Conservation (phyloP, 2,329 filamentous ascomycete species). For the Clarireedia hainanense region DNA sequence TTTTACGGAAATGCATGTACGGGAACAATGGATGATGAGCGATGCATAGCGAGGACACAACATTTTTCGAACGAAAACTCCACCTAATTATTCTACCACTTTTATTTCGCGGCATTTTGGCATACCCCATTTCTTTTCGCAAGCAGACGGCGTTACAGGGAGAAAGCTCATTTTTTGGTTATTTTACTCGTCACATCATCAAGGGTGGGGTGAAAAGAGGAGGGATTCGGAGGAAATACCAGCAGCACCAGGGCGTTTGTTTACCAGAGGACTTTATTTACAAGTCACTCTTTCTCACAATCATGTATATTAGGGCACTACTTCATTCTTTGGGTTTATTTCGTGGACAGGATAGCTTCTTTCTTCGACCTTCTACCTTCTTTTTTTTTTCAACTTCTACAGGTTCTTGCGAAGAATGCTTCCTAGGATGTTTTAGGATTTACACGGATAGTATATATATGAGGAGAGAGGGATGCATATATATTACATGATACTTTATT, state of each 20-base stretch:
- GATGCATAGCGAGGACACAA: not conserved
- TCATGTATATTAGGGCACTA: not conserved
- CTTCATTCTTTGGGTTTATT: not conserved
- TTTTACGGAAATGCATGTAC: slow-evolving; percentile 2
- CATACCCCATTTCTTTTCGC: not conserved
- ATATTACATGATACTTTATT: not conserved
- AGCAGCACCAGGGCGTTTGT: not conserved
- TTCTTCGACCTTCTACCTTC: too few species aligned
- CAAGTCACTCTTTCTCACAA: not conserved
- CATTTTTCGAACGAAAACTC: not conserved
- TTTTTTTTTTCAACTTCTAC: not conserved
- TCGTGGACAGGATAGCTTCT: not conserved
- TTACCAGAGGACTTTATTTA: not conserved
- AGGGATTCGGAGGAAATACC: not conserved
- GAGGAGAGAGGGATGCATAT: not conserved
- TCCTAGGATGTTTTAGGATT: not conserved
- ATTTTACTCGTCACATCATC: not conserved
- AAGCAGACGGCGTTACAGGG: not conserved
- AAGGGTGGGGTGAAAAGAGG: not conserved
- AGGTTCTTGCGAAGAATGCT: not conserved
- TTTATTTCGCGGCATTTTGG: not conserved
- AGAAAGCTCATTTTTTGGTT: not conserved
- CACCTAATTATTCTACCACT: not conserved
- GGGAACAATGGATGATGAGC: not conserved
- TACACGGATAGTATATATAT: not conserved